Conservation (phyloP, 108 stramenopile genomes). For the Nitzschia sp. region DNA sequence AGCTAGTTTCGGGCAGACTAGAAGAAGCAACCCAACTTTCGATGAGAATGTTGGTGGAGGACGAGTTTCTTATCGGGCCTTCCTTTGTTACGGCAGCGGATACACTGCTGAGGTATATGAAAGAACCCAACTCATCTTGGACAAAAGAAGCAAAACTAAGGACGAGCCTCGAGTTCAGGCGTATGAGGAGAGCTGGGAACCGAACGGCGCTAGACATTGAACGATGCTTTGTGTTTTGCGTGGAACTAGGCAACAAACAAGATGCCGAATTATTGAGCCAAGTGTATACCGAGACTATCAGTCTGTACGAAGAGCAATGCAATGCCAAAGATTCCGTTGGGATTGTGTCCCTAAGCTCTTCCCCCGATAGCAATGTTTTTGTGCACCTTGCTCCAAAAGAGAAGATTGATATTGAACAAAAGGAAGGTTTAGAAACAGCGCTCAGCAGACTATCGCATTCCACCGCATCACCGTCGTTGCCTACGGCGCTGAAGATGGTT, state of each 20-base stretch:
- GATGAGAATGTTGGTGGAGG: constrained; percentile 63
- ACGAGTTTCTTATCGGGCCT: constrained; percentile 52
- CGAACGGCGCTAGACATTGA: constrained; percentile 25
- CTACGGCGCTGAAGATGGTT: constrained; percentile 24
- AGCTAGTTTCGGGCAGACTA: constrained; percentile 20
- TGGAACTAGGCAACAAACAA: constrained; percentile 32
- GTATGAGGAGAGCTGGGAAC: constrained; percentile 24
- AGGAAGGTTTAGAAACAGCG: constrained; percentile 12
- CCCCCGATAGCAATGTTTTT: not conserved
- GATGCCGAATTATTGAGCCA: constrained; percentile 6
- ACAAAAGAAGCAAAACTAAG: constrained; percentile 7
- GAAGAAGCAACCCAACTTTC: constrained; percentile 45
- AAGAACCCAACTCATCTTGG: constrained; percentile 12
- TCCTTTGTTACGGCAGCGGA: constrained; percentile 33
- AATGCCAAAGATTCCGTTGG: constrained; percentile 24
- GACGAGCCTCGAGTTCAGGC: constrained; percentile 18
- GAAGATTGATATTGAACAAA: constrained; percentile 14
- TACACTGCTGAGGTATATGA: constrained; percentile 18
- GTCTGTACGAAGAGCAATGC: constrained; percentile 28
- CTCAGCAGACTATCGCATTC: constrained; percentile 8
- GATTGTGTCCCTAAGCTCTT: constrained; percentile 18
- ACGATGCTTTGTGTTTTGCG: constrained; percentile 28
- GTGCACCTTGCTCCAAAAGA: constrained; percentile 5
- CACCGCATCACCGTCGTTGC: constrained; percentile 12
- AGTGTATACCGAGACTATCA: constrained; percentile 10